Conservation (phyloP, 1,139 yeast genomes). For the Arxiozyma bovina region DNA sequence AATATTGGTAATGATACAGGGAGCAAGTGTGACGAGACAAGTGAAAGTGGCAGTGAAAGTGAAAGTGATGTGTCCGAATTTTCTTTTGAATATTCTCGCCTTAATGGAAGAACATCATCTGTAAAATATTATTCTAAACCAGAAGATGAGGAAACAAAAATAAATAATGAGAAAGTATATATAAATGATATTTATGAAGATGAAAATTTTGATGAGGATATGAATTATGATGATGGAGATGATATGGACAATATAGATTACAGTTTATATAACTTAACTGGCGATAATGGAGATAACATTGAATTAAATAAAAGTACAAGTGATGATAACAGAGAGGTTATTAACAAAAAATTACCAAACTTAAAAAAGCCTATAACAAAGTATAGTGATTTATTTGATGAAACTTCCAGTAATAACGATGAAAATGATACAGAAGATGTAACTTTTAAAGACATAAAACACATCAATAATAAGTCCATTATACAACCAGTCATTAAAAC, state of each 20-base stretch:
- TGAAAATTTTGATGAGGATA: conserved; percentile 46
- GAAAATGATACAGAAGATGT: background rate
- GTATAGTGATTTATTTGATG: conserved; percentile 18
- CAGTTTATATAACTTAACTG: background rate
- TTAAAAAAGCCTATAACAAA: background rate
- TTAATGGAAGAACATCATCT: conserved; percentile 53
- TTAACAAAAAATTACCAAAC: background rate
- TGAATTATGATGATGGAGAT: conserved; percentile 37
- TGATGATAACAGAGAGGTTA: background rate
- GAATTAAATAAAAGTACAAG: background rate
- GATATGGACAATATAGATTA: conserved; percentile 35
- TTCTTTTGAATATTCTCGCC: conserved; percentile 47
- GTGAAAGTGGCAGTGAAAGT: conserved; percentile 13
- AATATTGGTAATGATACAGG: conserved; percentile 3
- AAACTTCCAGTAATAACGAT: conserved; percentile 29
- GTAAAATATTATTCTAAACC: conserved; percentile 45
- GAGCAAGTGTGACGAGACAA: conserved; percentile 12
- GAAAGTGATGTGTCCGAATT: conserved; percentile 38
- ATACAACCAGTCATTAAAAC: background rate
- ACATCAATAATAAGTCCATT: background rate
- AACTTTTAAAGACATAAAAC: conserved; percentile 4
- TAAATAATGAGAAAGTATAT: conserved; percentile 18
- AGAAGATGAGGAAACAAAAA: conserved; percentile 15
- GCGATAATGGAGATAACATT: background rate
- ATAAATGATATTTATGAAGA: conserved; percentile 38